Percentiles rank a stretch among this genome's conserved stretches.
Conservation (phyloP, 176 grass and related monocot species). For the Oryza glaberrima region DNA sequence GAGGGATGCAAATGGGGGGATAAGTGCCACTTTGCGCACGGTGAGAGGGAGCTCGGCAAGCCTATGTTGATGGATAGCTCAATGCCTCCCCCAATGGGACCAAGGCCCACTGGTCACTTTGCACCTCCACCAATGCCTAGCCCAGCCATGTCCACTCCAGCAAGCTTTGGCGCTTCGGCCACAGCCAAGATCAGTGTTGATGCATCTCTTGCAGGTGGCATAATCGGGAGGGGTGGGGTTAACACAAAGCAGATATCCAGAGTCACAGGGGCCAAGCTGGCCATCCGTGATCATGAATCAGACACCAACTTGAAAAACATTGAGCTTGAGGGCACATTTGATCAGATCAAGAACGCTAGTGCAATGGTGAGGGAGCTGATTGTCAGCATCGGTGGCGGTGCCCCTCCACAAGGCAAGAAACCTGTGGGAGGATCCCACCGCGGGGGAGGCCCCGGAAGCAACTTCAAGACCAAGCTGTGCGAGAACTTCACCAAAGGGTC, state of each 20-base stretch:
- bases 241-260: slow-evolving; percentile 86
- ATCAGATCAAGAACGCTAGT: slow-evolving; percentile 88
- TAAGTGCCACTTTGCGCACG: slow-evolving; percentile 82
- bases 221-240: slow-evolving; percentile 77
- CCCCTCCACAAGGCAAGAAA: slow-evolving; percentile 6
- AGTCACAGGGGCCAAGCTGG: slow-evolving; percentile 65
- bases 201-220: slow-evolving; percentile 68
- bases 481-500: slow-evolving; percentile 73
- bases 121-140: slow-evolving; percentile 38
- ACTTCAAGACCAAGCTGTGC: slow-evolving; percentile 84
- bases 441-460: slow-evolving; percentile 40
- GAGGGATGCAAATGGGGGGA: slow-evolving; percentile 89
- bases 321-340: slow-evolving; percentile 83
- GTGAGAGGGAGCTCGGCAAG: slow-evolving; percentile 79
- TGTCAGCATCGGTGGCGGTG: slow-evolving; percentile 50
- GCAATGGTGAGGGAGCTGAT: slow-evolving; percentile 79
- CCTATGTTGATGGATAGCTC: slow-evolving; percentile 41
- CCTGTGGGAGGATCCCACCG: slow-evolving; percentile 27
- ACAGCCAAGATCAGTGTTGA: slow-evolving; percentile 86
- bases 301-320: slow-evolving; percentile 79
- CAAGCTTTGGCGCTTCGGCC: slow-evolving; percentile 73
- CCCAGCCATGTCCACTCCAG: slow-evolving; percentile 46
- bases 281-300: slow-evolving; percentile 75
- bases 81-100: slow-evolving; percentile 44
- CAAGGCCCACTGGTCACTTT: slow-evolving; percentile 34